These are phyloP conservation scores for Casuarina cunninghamiana DNA, from an alignment of 306 rosid genomes.

Conservation along the genomic window DNA sequence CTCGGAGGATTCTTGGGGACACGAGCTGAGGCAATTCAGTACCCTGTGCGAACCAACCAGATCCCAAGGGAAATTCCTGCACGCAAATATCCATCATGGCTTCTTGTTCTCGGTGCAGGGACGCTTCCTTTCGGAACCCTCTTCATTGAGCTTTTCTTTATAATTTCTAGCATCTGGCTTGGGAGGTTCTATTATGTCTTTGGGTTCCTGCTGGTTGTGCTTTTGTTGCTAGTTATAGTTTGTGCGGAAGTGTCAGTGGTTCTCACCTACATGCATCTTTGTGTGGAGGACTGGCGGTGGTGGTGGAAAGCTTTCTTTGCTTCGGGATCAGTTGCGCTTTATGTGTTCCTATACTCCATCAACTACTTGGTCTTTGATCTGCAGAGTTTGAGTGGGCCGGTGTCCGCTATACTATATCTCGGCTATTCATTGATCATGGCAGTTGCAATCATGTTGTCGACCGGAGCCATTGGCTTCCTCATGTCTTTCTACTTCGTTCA, in stretches of 20 bases:
- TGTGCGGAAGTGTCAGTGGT: slow-evolving; percentile 98
- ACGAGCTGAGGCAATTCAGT: slow-evolving; percentile 66
- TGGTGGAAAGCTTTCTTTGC: slow-evolving; percentile 99
- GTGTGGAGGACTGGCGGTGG: slow-evolving; percentile 99
- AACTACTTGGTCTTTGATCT: slow-evolving; percentile 92
- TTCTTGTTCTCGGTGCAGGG: slow-evolving; percentile 96
- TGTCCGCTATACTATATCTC: slow-evolving; percentile 80
- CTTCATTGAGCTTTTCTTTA: slow-evolving; percentile 94
- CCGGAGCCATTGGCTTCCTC: slow-evolving; percentile 89
- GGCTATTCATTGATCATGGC: slow-evolving; percentile 97
- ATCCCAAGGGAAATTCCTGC: slow-evolving; percentile 93
- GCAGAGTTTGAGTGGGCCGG: slow-evolving; percentile 95
- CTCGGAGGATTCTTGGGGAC: slow-evolving; percentile 87
- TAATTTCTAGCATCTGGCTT: slow-evolving; percentile 98
- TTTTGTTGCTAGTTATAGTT: slow-evolving; percentile 67
- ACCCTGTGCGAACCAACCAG: slow-evolving; percentile 91
- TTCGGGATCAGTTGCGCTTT: slow-evolving; percentile 86
- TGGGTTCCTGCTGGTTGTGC: slow-evolving; percentile 84
- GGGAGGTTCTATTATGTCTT: slow-evolving; percentile 96
- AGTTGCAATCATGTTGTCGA: slow-evolving; percentile 83
- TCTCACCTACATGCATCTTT: slow-evolving; percentile 95
- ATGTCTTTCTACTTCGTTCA: slow-evolving; percentile 92
- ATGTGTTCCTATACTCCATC: slow-evolving; percentile 89
- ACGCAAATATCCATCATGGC: slow-evolving; percentile 94
- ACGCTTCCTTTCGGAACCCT: slow-evolving; percentile 97